Conservation (phyloP, 768 basidiomycete species). For the Mycena sanguinolenta region DNA sequence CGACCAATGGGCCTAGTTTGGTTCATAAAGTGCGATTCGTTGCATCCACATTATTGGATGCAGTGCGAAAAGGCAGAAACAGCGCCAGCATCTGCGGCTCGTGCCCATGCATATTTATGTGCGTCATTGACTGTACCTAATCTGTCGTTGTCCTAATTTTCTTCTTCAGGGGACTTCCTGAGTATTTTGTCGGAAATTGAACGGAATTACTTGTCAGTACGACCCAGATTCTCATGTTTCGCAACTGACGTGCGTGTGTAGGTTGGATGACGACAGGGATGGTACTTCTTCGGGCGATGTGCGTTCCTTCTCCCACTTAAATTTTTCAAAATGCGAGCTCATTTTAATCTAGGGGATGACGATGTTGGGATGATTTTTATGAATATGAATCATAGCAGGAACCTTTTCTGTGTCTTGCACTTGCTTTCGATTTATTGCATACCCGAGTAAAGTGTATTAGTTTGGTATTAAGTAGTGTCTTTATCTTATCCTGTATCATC, state of each 20-base stretch:
- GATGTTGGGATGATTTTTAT: conserved; percentile 29
- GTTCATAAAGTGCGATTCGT: conserved; percentile 95
- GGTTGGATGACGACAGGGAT: conserved; percentile 80
- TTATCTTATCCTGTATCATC: conserved; percentile 26
- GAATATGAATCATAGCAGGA: conserved; percentile 14
- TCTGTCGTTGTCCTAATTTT: neutral
- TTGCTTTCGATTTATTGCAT: conserved; percentile 29
- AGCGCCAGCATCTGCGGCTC: conserved; percentile 82
- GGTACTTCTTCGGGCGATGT: conserved; percentile 65
- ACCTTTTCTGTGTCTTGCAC: conserved; percentile 12
- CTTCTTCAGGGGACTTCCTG: conserved; percentile 85
- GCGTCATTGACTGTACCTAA: conserved; percentile 45
- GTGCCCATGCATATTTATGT: conserved; percentile 92
- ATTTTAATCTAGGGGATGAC: conserved; percentile 18
- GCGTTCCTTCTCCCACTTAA: neutral
- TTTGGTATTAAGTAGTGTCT: no score
- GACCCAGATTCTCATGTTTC: conserved; percentile 19
- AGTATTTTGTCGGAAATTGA: conserved; percentile 94
- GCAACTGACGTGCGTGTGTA: conserved; percentile 42
- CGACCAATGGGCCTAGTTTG: conserved; percentile 87
- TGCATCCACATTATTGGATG: conserved; percentile 89
- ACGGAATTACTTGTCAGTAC: conserved; percentile 83
- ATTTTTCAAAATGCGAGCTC: neutral
- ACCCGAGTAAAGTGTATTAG: conserved; percentile 28
- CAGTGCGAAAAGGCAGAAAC: conserved; percentile 86